Evolutionary conservation across 345 rosid species (phyloP), one percentile per base, ranked within the genome.

Genomic region (Eucalyptus erythrocorys): DNA sequence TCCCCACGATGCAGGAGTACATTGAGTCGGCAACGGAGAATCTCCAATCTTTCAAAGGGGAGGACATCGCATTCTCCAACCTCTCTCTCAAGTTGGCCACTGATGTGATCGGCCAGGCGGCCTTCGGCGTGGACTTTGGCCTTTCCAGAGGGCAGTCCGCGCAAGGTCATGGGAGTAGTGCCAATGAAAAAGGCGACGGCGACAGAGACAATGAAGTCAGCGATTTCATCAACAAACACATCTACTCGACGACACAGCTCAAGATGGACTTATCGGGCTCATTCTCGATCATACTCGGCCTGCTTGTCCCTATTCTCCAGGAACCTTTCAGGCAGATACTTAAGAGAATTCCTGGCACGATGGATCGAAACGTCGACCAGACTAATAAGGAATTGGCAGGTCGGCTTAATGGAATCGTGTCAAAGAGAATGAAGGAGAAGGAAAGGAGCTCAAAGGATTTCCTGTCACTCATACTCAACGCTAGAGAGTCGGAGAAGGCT

Each of bases 191-290:
- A 22, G 51, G 64, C 34, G 37, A 47, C 2, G 87, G 30, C 2
- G 88, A 68, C n/a, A 81, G 90, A 40, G 90, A 59, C 85, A 88
- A 86, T 47, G 89, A 94, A 88, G 99, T 94, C 45, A 88, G 94
- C 50, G 95, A 93, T 66, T 96, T 96, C 88, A 92, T 96, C 82
- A 94, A 95, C 87, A 96, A 96, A 89, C 99, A 97, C 89, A 94
- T 96, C 48, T 97, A 96, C 93, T 97, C 99, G 68, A 96, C 98
- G 8, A 94, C 98, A 64, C 98, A 97, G 85, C 97, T 97, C 30
- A 97, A 97, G 94, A 96, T 97, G 99, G 98, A 97, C 88, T 91
- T 96, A 48, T 94, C 98, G 3, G 99, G 98, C 79, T 94, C 99
- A 21, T 30, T 96, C 79, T 97, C 98, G 1, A 96, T 96, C 91